Evolutionary conservation across 148 eudicot species (phyloP).

Genomic region (Nyssa sinensis): DNA sequence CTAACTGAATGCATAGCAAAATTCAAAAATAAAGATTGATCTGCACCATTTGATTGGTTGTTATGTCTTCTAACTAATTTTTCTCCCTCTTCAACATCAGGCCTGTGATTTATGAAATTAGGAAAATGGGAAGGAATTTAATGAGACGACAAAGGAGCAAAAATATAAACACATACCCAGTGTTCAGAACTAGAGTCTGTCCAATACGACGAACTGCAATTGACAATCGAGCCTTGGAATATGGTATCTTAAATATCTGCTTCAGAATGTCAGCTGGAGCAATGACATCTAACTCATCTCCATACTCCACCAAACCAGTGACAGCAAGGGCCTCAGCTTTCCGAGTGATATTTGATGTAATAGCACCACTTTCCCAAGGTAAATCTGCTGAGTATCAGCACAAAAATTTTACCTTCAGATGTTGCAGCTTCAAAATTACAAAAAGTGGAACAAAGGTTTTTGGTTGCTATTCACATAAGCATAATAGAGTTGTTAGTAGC

Average conservation of each 20-base stretch:
- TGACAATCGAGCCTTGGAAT: slow-evolving; percentile 82
- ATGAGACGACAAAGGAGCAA: not conserved
- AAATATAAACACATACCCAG: slow-evolving; percentile 55
- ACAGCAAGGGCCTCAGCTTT: slow-evolving; percentile 97
- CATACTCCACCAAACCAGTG: slow-evolving; percentile 84
- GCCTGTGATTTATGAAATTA: slow-evolving; percentile 46
- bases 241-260: slow-evolving; percentile 96
- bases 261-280: slow-evolving; percentile 94
- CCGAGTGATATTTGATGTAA: slow-evolving; percentile 55
- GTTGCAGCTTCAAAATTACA: not conserved
- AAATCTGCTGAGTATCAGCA: slow-evolving; percentile 50
- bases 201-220: slow-evolving; percentile 98
- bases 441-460: not conserved
- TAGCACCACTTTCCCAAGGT: slow-evolving; percentile 62
- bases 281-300: slow-evolving; percentile 91
- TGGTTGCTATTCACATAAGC: not conserved
- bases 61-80: slow-evolving; percentile 70
- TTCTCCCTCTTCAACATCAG: slow-evolving; percentile 95
- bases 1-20: slow-evolving; percentile 99
- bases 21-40: slow-evolving; percentile 78
- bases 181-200: slow-evolving; percentile 73
- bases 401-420: not conserved
- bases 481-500: not conserved
- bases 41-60: slow-evolving; percentile 73
- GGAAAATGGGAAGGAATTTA: slow-evolving; percentile 2